Evolutionary conservation across 805 yeast genomes (phyloP), one percentile per base, ranked within the genome.

Genomic region (Kluyveromyces wickerhamii): DNA sequence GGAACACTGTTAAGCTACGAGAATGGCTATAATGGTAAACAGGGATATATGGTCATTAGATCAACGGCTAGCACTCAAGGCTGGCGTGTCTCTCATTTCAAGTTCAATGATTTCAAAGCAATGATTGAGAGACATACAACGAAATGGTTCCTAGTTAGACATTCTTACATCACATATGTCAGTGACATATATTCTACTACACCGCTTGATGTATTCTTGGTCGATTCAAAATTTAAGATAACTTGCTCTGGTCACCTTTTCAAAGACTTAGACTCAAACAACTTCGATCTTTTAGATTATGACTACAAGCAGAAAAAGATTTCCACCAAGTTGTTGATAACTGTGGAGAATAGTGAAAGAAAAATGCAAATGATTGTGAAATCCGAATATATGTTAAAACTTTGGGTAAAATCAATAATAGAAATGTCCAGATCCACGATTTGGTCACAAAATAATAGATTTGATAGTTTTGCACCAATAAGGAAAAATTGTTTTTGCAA

Each of bases 1-100:
- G 84, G 95, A 5, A 76, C 92, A 7, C 64, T 87, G 31, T 63
- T 92, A 26, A 79, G 89, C 32, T 78, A 84, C 43, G 98, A 92
- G 55, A 72, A 75, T 19, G 81, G 84, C 0, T 81, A 69, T 50
- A 76, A 75, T 37, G 95, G 97, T 1, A 92, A 87, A 48, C 96
- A 92, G 58, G 99, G 98, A 2, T 73, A 75, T 33, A 57, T 89
- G 38, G 73, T 82, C 36, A 74, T 88, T 30, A 76, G 87, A 14
- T 79, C 95, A 1, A 76, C 86, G 0, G 89, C 97, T 0, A 76
- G 75, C 42, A 69, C 87, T 1, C 94, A 86, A 54, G 97, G 98
- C 2, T 92, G 98, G 97, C 69, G 94, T 47, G 96, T 89, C 5
- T 83, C 92, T 3, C 96, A 89, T 52, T 74, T 86, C 58, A 76